phyloP scores from a whole-genome alignment of 768 basidiomycete genomes.

The Termitomyces sp. region DNA sequence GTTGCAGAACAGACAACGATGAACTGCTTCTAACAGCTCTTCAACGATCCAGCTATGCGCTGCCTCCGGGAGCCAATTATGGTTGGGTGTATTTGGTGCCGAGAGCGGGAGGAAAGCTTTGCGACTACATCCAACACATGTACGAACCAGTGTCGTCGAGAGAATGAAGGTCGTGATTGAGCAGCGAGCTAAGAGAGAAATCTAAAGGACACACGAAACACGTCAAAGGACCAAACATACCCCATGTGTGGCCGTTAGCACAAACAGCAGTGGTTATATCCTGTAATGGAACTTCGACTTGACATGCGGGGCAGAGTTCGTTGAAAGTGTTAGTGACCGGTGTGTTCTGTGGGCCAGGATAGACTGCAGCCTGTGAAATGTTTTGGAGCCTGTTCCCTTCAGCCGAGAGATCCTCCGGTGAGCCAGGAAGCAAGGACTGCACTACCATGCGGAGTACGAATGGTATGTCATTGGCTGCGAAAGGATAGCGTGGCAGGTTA shows the following conservation, averaged over 20 bases:
- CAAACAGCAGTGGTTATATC: conserved; percentile 60
- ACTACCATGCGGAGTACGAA: conserved; percentile 58
- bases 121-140: conserved; percentile 75
- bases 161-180: conserved; percentile 78
- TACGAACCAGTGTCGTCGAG: conserved; percentile 70
- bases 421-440: conserved; percentile 51
- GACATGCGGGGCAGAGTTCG: conserved; percentile 75
- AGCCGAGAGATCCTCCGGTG: conserved; percentile 30
- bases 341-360: conserved; percentile 19
- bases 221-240: conserved; percentile 33
- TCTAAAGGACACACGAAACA: conserved; percentile 10
- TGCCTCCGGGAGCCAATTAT: conserved; percentile 38
- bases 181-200: conserved; percentile 52
- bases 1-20: conserved; percentile 66
- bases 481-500: background rate
- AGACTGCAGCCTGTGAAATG: conserved; percentile 18
- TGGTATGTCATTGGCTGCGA: conserved; percentile 53
- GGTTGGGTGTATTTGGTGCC: conserved; percentile 21
- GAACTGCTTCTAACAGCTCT: conserved; percentile 58
- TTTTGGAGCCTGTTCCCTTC: conserved; percentile 28
- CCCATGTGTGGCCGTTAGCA: conserved; percentile 70
- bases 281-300: conserved; percentile 49
- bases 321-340: conserved; percentile 36
- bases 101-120: conserved; percentile 72
- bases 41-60: conserved; percentile 60